These are phyloP conservation scores for Salvia miltiorrhiza DNA, from an alignment of 257 asterid species.

Conservation along the genomic window DNA sequence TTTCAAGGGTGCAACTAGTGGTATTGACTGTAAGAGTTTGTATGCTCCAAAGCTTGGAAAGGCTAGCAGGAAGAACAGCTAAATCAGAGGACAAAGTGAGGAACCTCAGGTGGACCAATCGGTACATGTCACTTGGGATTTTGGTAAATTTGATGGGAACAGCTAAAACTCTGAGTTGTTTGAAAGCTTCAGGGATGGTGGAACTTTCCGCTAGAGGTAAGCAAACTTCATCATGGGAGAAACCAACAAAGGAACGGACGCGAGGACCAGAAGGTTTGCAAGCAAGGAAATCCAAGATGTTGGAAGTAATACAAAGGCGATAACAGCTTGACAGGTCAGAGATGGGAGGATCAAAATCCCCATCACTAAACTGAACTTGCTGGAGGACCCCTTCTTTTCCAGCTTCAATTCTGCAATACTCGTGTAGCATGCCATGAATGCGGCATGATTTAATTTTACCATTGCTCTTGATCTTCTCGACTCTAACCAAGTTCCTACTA, in stretches of 20 bases:
- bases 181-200: slow-evolving; percentile 27
- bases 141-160: slow-evolving; percentile 19
- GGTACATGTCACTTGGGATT: slow-evolving; percentile 17
- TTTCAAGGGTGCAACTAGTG: not conserved
- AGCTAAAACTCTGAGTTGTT: slow-evolving; percentile 29
- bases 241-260: not conserved
- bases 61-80: not conserved
- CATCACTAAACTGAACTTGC: not conserved
- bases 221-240: not conserved
- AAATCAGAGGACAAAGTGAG: slow-evolving; percentile 6
- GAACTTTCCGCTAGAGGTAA: not conserved
- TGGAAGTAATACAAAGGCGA: not conserved
- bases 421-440: not conserved
- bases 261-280: not conserved
- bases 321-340: not conserved
- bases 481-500: not conserved
- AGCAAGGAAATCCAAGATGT: not conserved
- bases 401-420: not conserved
- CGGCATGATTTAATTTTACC: not conserved
- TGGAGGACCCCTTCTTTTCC: not conserved
- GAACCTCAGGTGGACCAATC: slow-evolving; percentile 6
- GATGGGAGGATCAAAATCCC: not conserved
- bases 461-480: not conserved
- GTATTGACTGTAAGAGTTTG: not conserved
- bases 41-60: not conserved